Evolutionary conservation across 257 asterid genomes (phyloP), one percentile per base, ranked within the genome.

Genomic region (Nicotiana undulata): DNA sequence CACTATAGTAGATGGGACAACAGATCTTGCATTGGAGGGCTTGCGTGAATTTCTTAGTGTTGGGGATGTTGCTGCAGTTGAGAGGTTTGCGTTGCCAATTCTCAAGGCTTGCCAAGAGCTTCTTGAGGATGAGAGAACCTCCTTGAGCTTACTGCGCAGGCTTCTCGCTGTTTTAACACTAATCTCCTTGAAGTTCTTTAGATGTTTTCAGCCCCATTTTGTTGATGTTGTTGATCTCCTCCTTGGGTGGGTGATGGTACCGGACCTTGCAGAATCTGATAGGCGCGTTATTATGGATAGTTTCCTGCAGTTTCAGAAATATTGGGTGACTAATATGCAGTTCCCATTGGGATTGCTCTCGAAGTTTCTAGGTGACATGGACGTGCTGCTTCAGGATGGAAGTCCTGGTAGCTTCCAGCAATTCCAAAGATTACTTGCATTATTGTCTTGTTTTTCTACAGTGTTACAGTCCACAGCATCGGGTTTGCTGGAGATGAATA

Each of bases 211-310:
- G 85, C 97, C 99, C 78, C 97, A 90, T 86, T 96, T 96, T 89
- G 89, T 91, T 83, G 99, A 96, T 82, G 88, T 96, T 87, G 98
- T 96, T 59, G 99, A 96, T 88, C 88, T 94, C 65, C 98, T 96
- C 76, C 98, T 96, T 84, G 99, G 99, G 80, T 96, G 99, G 98
- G 99, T 93, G 52, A 89, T 96, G 98, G 91, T 88, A 60, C 97
- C 97, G 1, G 98, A 90, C 63, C 89, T 91, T 82, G 89, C 80
- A 70, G 99, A 92, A 76, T 76, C 97, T 44, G 98, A 93, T 80
- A 88, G 91, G 86, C 91, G 82, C 81, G 92, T 91, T 65, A 94
- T 96, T 76, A 92, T 96, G 97, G 98, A 96, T 83, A 91, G 98
- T 86, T 96, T 96, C 90, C 84, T 96, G 86, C 98, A 94, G 80